phyloP scores from a whole-genome alignment of 2,329 filamentous ascomycete species.

The Tolypocladium endophyticum region DNA sequence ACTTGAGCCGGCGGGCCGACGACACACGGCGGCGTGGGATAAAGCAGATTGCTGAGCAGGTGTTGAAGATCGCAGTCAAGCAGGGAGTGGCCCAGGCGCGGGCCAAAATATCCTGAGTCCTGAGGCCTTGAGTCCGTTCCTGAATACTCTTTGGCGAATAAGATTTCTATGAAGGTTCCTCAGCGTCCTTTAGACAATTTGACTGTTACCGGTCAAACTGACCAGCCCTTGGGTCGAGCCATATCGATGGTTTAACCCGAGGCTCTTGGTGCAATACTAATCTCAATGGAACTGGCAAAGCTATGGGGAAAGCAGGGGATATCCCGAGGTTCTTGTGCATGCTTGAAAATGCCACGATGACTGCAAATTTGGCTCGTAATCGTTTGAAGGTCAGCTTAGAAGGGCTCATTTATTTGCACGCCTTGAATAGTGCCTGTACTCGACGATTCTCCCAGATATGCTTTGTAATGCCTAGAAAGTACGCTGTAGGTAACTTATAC shows the following conservation, averaged over 20 bases:
- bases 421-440: no score
- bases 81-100: neutral
- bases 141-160: neutral
- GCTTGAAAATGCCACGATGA: neutral
- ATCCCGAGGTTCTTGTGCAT: neutral
- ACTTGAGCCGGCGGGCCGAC: neutral
- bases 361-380: neutral
- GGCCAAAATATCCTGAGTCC: neutral
- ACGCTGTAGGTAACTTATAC: no score
- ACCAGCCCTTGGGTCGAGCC: neutral
- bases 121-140: neutral
- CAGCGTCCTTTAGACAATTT: neutral
- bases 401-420: no score
- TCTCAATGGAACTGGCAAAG: neutral
- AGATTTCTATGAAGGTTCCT: neutral
- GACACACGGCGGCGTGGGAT: neutral
- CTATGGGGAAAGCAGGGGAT: neutral
- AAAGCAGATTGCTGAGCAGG: neutral
- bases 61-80: neutral
- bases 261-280: neutral
- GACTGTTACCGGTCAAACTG: neutral
- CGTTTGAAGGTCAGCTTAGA: neutral
- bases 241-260: neutral
- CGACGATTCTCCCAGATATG: no score
- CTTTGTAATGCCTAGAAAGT: no score